A percentile compares a stretch with the other conserved stretches of the same genome.
Evolutionary conservation across 768 basidiomycete genomes (phyloP).

Genomic region (Tricholomella constricta): DNA sequence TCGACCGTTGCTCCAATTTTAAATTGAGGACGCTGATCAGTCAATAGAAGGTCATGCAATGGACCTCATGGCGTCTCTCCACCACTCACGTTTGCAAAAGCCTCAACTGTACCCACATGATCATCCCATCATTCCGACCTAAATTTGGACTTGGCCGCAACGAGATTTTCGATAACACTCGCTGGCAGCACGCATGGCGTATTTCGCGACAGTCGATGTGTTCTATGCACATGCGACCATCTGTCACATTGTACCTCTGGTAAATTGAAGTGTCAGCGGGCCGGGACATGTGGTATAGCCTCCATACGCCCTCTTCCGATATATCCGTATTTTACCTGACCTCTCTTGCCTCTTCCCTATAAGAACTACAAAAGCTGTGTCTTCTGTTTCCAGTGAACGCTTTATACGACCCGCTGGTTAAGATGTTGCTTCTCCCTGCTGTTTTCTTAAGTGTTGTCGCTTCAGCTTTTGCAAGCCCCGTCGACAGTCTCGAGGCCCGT

Average conservation of each 20-base stretch:
- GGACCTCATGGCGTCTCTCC: too few relatives aligned
- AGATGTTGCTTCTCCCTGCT: conserved; percentile 14
- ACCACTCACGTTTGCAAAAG: too few relatives aligned
- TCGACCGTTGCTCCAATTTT: too few relatives aligned
- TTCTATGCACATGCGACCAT: conserved; percentile 9
- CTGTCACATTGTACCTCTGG: conserved; percentile 4
- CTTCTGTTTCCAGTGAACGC: neutral
- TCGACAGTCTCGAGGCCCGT: conserved; percentile 13
- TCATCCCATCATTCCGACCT: neutral
- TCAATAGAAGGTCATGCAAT: too few relatives aligned
- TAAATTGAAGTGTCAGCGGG: neutral
- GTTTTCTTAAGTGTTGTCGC: conserved; percentile 19
- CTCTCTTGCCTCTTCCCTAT: neutral
- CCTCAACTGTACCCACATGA: too few relatives aligned
- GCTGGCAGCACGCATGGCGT: conserved; percentile 4
- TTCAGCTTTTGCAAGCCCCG: conserved; percentile 15
- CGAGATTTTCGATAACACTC: neutral
- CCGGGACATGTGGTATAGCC: conserved; percentile 1
- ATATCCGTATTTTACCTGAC: neutral
- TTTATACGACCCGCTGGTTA: neutral
- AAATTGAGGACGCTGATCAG: too few relatives aligned
- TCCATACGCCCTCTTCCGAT: neutral
- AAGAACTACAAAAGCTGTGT: too few relatives aligned
- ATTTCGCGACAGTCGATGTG: neutral
- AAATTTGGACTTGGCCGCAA: neutral